These are phyloP conservation scores for Geranium brycei DNA, from an alignment of 345 rosid genomes.

Conservation along the genomic window DNA sequence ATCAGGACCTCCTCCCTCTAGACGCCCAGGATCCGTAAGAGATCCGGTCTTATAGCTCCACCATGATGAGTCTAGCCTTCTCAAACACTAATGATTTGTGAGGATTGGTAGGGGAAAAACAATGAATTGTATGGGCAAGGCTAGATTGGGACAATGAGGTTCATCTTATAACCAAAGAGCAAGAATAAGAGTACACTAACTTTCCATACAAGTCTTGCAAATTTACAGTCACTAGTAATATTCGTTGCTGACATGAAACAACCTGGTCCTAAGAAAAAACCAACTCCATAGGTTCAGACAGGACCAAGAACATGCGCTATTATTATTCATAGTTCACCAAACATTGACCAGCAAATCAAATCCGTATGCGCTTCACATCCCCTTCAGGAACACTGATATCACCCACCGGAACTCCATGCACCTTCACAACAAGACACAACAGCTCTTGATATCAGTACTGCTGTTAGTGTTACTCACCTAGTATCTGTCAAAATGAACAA, in stretches of 20 bases:
- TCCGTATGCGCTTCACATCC: slow-evolving; percentile 53
- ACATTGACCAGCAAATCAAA: slow-evolving; percentile 12
- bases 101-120: no score
- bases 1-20: no score
- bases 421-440: background rate
- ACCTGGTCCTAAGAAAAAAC: no score
- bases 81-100: no score
- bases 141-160: no score
- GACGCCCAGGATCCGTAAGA: no score
- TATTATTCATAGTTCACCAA: background rate
- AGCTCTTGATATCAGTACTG: background rate
- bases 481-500: background rate
- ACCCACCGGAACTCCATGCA: slow-evolving; percentile 26
- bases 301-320: background rate
- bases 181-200: no score
- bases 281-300: background rate
- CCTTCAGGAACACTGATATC: slow-evolving; percentile 66
- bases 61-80: no score
- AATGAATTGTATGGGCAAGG: no score
- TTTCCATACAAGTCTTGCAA: background rate
- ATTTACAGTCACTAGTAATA: background rate
- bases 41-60: no score
- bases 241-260: background rate
- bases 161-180: no score
- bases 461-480: background rate